Evolutionary conservation across 2,329 filamentous ascomycete species (phyloP).

Genomic region (Reticulascus tulasneorum): DNA sequence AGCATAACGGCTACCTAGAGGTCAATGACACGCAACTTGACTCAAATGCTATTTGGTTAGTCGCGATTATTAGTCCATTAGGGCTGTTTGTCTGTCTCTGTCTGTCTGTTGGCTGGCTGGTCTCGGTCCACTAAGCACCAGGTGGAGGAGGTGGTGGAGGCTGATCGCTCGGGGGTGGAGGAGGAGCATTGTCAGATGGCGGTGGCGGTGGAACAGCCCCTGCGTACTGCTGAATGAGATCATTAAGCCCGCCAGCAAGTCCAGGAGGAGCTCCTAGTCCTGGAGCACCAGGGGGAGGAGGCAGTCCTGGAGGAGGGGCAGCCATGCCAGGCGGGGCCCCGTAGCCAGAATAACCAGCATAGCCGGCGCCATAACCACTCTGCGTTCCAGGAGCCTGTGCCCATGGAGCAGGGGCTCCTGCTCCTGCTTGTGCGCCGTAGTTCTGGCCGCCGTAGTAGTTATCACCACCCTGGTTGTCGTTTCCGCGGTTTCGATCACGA

Average conservation of each 20-base stretch:
- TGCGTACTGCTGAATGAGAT: constrained; percentile 64
- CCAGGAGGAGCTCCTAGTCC: constrained; percentile 51
- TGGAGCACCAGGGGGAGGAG: constrained; percentile 26
- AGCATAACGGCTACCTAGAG: too few relatives aligned
- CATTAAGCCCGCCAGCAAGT: constrained; percentile 54
- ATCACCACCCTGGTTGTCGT: constrained; percentile 41
- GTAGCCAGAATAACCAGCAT: constrained; percentile 48
- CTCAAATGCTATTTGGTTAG: too few relatives aligned
- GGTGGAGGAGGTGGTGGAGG: constrained; percentile 62
- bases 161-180: constrained; percentile 54
- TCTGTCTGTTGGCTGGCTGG: not conserved
- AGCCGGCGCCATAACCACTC: constrained; percentile 52
- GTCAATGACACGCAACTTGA: too few relatives aligned
- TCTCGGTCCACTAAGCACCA: constrained; percentile 36
- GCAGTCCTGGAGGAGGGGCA: constrained; percentile 32
- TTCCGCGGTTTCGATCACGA: constrained; percentile 50
- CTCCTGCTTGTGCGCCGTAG: constrained; percentile 18
- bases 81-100: constrained; percentile 7
- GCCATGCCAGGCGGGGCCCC: constrained; percentile 51
- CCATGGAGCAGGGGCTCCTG: constrained; percentile 47
- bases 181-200: constrained; percentile 56
- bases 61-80: too few relatives aligned
- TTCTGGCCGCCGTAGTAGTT: constrained; percentile 36
- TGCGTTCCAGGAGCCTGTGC: constrained; percentile 50
- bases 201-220: constrained; percentile 46